A percentile compares a stretch with the other conserved stretches of the same genome.
phyloP scores from a whole-genome alignment of 1,139 yeast genomes.

The Saccharomycopsis hybrid region DNA sequence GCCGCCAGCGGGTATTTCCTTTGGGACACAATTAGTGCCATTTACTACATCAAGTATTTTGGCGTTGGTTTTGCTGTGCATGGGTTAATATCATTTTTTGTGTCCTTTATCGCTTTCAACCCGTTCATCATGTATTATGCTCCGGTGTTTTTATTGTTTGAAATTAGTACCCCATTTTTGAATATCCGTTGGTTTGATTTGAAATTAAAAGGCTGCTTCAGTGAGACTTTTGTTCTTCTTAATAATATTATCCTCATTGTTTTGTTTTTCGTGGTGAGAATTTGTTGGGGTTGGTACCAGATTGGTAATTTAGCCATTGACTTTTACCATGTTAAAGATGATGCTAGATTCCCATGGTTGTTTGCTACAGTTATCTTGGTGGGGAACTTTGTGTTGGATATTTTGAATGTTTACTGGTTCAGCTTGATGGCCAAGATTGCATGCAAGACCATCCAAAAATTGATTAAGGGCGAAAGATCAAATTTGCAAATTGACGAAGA shows the following conservation, averaged over 20 bases:
- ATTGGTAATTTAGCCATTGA: constrained; percentile 48
- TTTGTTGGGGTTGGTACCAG: constrained; percentile 85
- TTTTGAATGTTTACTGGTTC: constrained; percentile 73
- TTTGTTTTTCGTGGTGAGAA: constrained; percentile 71
- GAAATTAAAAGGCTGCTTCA: constrained; percentile 50
- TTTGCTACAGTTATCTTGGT: constrained; percentile 46
- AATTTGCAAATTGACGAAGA: constrained; percentile 18
- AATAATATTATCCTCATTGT: constrained; percentile 68
- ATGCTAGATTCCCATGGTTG: constrained; percentile 38
- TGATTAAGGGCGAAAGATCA: constrained; percentile 15
- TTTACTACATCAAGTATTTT: constrained; percentile 60
- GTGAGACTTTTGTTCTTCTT: constrained; percentile 45
- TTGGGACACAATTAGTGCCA: constrained; percentile 97
- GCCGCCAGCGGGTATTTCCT: constrained; percentile 79
- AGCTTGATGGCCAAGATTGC: constrained; percentile 78
- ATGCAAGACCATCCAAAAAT: constrained; percentile 34
- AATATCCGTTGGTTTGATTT: constrained; percentile 79
- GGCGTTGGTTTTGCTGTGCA: constrained; percentile 82
- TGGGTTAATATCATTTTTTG: constrained; percentile 75
- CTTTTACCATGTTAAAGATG: constrained; percentile 37
- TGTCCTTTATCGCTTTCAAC: constrained; percentile 54
- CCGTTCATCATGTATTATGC: constrained; percentile 83
- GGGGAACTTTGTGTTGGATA: constrained; percentile 61
- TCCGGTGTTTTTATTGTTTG: constrained; percentile 80
- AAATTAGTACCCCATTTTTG: constrained; percentile 87